Percentiles rank a stretch among this genome's conserved stretches.
phyloP scores from a whole-genome alignment of 1,284 basidiomycete genomes.

The Rhizoctonia solani region DNA sequence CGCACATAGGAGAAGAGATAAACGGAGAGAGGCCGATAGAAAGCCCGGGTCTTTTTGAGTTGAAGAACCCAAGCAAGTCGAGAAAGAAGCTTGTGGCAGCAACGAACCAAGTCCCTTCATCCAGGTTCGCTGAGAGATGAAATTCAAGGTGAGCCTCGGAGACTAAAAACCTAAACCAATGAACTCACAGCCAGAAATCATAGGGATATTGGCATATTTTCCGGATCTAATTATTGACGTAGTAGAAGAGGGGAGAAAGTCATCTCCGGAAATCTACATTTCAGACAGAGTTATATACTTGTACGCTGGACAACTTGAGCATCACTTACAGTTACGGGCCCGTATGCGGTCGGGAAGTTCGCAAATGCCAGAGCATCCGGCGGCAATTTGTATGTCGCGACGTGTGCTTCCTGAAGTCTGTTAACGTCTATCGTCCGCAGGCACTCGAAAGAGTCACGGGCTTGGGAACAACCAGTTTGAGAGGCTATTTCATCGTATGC shows the following conservation, averaged over 20 bases:
- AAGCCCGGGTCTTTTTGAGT: background rate
- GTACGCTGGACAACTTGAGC: background rate
- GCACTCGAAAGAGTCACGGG: constrained; percentile 8
- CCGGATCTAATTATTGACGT: background rate
- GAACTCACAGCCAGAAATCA: constrained; percentile 16
- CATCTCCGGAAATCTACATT: background rate
- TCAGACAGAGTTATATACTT: background rate
- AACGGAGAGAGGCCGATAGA: background rate
- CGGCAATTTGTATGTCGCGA: constrained; percentile 1
- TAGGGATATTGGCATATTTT: constrained; percentile 28
- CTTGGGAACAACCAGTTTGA: background rate
- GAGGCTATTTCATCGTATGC: constrained; percentile 10
- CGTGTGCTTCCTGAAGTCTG: background rate
- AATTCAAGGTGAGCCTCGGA: too few species aligned
- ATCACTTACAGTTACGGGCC: constrained; percentile 8
- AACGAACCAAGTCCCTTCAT: constrained; percentile 9
- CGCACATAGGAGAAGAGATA: background rate
- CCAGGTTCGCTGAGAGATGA: background rate
- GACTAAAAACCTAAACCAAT: background rate
- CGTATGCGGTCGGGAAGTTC: constrained; percentile 21
- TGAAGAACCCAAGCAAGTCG: constrained; percentile 6
- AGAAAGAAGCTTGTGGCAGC: background rate
- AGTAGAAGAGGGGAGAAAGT: constrained; percentile 4
- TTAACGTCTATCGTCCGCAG: background rate
- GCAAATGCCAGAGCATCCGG: background rate